Evolutionary conservation across 2,329 filamentous ascomycete genomes (phyloP).

Genomic region (Graphilbum ipis-grandicollis): DNA sequence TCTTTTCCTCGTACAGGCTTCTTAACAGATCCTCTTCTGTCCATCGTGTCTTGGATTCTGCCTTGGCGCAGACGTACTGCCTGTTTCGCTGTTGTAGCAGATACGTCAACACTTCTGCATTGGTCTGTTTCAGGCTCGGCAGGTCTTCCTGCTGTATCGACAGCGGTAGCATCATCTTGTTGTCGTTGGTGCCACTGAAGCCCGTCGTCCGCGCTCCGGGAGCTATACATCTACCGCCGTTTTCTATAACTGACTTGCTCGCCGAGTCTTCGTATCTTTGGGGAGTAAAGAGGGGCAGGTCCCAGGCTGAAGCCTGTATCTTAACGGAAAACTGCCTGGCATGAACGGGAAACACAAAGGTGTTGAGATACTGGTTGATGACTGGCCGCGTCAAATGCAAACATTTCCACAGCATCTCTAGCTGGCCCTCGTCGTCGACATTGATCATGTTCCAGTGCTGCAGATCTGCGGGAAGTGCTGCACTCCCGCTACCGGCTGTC

Average conservation of each 20-base stretch:
- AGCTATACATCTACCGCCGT: too few relatives aligned
- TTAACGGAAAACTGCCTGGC: constrained; percentile 48
- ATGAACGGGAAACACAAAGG: constrained; percentile 46
- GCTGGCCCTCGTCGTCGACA: constrained; percentile 34
- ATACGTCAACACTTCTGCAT: constrained; percentile 43
- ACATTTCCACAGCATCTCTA: constrained; percentile 29
- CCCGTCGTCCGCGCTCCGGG: constrained; percentile 35
- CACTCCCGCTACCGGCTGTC: constrained; percentile 17
- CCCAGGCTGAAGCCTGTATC: constrained; percentile 50
- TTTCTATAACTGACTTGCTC: too few relatives aligned
- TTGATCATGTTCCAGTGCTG: constrained; percentile 40
- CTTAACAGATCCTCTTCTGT: constrained; percentile 27
- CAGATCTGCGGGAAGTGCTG: constrained; percentile 24
- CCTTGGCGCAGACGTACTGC: constrained; percentile 21
- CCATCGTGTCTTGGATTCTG: constrained; percentile 17
- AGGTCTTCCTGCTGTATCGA: constrained; percentile 46
- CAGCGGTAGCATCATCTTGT: constrained; percentile 38
- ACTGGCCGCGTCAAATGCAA: constrained; percentile 30
- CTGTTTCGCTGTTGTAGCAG: constrained; percentile 34
- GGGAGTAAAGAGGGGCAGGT: constrained; percentile 32
- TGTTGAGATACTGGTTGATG: constrained; percentile 44
- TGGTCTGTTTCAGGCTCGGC: constrained; percentile 35
- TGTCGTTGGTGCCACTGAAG: constrained; percentile 59
- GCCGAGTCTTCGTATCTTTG: constrained; percentile 1
- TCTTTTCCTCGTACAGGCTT: constrained; percentile 17